Evolutionary conservation across 768 basidiomycete genomes (phyloP).

Genomic region (Russula compacta): DNA sequence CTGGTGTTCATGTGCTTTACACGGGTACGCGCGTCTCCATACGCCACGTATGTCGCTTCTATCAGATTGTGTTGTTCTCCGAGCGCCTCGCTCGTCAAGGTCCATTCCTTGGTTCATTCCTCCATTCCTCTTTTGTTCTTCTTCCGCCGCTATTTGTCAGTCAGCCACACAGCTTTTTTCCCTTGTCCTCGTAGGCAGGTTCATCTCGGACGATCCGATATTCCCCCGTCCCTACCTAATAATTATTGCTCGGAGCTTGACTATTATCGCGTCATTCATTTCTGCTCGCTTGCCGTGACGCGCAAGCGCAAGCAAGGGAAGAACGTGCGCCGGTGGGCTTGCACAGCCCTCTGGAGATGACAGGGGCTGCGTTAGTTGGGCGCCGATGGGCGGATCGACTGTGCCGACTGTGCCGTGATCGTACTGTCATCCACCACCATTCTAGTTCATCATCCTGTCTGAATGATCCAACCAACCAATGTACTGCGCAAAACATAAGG

Average conservation of each 20-base stretch:
- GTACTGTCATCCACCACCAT: not conserved
- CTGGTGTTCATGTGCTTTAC: conserved; percentile 14
- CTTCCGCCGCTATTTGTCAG: not conserved
- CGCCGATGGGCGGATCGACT: conserved; percentile 19
- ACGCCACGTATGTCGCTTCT: conserved; percentile 17
- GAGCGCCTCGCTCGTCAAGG: conserved; percentile 15
- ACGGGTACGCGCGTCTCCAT: conserved; percentile 11
- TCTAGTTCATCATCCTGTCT: not conserved
- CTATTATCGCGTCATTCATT: not conserved
- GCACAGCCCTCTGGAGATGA: not conserved
- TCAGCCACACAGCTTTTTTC: not conserved
- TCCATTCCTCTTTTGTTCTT: not conserved
- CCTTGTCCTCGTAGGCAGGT: not conserved
- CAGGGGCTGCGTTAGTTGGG: conserved; percentile 15
- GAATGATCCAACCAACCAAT: not conserved
- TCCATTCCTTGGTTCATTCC: not conserved
- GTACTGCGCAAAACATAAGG: not conserved
- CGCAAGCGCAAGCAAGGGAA: not conserved
- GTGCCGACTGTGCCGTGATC: conserved; percentile 14
- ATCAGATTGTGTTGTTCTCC: conserved; percentile 14
- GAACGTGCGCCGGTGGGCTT: not conserved
- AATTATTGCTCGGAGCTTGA: not conserved
- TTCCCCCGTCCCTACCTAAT: not conserved
- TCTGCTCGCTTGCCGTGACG: not conserved
- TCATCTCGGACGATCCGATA: not conserved